These are phyloP conservation scores for Hyaloscypha hepaticicola DNA, from an alignment of 495 filamentous ascomycete species.

Conservation along the genomic window DNA sequence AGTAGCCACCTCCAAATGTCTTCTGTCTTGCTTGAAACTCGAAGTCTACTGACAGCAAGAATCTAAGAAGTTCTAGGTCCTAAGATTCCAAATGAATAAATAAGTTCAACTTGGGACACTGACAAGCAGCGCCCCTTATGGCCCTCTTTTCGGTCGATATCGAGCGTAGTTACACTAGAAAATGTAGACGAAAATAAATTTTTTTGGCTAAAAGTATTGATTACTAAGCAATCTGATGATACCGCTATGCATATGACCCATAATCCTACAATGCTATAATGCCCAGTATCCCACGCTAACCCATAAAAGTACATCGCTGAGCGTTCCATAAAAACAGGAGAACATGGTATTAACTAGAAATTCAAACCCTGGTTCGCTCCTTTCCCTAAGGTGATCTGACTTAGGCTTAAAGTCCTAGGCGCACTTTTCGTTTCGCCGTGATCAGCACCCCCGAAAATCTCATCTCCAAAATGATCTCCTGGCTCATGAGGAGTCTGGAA, in stretches of 20 bases:
- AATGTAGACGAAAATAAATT: no score
- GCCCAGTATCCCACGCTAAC: neutral
- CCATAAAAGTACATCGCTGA: slow-evolving; percentile 13
- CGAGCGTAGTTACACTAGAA: no score
- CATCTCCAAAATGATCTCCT: slow-evolving; percentile 35
- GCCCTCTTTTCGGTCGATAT: no score
- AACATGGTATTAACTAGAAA: slow-evolving; percentile 15
- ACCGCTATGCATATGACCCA: slow-evolving; percentile 4
- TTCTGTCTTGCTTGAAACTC: no score
- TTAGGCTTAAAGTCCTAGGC: slow-evolving; percentile 48
- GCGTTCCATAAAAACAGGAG: slow-evolving; percentile 3
- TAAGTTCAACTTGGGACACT: no score
- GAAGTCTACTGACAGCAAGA: no score
- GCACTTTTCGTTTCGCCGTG: slow-evolving; percentile 40
- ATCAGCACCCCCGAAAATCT: slow-evolving; percentile 44
- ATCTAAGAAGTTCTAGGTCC: no score
- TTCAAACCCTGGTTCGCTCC: slow-evolving; percentile 8
- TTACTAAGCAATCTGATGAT: neutral
- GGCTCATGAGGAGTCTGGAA: slow-evolving; percentile 48
- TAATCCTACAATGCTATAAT: slow-evolving; percentile 7
- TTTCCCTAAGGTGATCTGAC: slow-evolving; percentile 44
- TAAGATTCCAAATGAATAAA: no score
- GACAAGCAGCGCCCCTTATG: no score
- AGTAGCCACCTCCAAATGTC: no score
- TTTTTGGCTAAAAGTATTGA: neutral